phyloP scores from a whole-genome alignment of 139 green algal genomes.

The Spirogloea muscicola region DNA sequence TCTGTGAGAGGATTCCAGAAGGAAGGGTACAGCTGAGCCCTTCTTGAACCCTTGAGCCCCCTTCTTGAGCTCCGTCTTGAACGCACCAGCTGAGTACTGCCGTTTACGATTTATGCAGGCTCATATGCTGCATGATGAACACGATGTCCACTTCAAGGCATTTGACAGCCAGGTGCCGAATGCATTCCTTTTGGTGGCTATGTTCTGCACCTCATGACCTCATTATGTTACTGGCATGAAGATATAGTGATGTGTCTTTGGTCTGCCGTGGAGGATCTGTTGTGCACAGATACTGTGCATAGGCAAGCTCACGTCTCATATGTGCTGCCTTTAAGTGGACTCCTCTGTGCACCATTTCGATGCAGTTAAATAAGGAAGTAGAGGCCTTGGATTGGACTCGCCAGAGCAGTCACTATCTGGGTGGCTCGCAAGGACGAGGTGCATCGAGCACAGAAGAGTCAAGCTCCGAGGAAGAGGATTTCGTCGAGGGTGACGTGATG shows the following conservation, averaged over 20 bases:
- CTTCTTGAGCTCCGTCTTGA: not conserved
- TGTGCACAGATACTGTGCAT: not conserved
- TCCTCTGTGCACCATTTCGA: not conserved
- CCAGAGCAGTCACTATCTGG: not conserved
- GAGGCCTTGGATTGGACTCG: not conserved
- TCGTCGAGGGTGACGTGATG: too few species aligned
- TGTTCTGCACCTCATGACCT: not conserved
- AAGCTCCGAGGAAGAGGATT: too few species aligned
- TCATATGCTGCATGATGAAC: slow-evolving; percentile 77
- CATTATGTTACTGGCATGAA: not conserved
- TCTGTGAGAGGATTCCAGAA: not conserved
- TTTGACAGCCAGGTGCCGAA: slow-evolving; percentile 57
- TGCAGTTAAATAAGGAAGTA: not conserved
- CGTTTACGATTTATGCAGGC: slow-evolving; percentile 9
- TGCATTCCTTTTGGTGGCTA: not conserved
- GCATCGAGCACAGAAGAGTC: too few species aligned
- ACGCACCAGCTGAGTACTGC: not conserved
- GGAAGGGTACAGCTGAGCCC: too few species aligned
- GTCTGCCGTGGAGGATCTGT: too few species aligned
- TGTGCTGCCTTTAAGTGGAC: not conserved
- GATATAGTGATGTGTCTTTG: too few species aligned
- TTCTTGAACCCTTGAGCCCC: not conserved
- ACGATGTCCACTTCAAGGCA: slow-evolving; percentile 76
- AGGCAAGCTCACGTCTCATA: not conserved
- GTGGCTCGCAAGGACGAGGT: not conserved